Percentiles rank a stretch among this genome's conserved stretches.
phyloP scores from a whole-genome alignment of 306 rosid genomes.

The Vigna mungo region DNA sequence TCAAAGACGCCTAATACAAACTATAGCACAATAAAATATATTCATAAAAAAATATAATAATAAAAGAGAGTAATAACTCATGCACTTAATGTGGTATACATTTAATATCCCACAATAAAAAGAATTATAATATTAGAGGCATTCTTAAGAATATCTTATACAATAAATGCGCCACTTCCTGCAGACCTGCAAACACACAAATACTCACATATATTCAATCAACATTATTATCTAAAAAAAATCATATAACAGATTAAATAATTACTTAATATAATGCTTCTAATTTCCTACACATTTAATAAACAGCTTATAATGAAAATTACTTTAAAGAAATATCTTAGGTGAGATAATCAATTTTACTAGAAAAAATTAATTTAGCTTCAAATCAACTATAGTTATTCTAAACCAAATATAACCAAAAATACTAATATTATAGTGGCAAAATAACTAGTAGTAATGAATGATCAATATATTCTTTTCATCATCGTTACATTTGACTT shows the following conservation, averaged over 20 bases:
- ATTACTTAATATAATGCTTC: background rate
- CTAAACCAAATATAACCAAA: background rate
- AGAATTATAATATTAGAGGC: background rate
- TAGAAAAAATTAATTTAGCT: background rate
- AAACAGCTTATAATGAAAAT: too few species aligned
- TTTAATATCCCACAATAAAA: constrained; percentile 9
- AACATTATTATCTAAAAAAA: background rate
- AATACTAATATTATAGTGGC: too few species aligned
- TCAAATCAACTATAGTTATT: background rate
- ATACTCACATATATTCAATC: background rate
- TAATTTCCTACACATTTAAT: background rate
- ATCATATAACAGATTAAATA: background rate
- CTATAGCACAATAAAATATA: constrained; percentile 4
- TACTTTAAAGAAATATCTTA: too few species aligned
- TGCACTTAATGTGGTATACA: constrained; percentile 17
- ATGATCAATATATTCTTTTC: background rate
- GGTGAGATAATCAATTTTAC: background rate
- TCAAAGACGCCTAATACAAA: background rate
- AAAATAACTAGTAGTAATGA: background rate
- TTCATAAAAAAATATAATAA: background rate
- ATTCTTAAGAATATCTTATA: background rate
- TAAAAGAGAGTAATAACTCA: constrained; percentile 27
- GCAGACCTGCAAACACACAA: background rate
- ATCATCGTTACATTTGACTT: background rate
- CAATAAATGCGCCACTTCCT: background rate